These are phyloP conservation scores for Colletotrichum chlorophyti DNA, from an alignment of 2,329 filamentous ascomycete species.

Conservation along the genomic window DNA sequence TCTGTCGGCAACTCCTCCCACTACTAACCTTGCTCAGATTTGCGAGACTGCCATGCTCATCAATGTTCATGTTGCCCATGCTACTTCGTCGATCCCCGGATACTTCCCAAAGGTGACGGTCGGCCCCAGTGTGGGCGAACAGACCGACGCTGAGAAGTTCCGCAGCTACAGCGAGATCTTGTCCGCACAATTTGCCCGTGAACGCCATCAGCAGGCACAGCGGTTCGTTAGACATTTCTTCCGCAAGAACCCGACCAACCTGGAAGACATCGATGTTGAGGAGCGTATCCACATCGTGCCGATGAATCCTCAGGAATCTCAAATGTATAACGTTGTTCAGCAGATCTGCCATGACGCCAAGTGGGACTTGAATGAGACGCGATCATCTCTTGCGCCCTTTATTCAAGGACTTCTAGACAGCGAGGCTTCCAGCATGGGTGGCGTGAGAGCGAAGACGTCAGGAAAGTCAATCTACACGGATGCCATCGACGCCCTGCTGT, in stretches of 20 bases:
- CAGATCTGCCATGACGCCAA: conserved; percentile 36
- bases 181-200: conserved; percentile 40
- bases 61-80: conserved; percentile 46
- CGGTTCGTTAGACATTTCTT: conserved; percentile 40
- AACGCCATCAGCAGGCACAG: conserved; percentile 42
- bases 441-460: neutral
- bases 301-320: conserved; percentile 32
- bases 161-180: conserved; percentile 40
- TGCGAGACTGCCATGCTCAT: conserved; percentile 43
- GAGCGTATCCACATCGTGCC: conserved; percentile 36
- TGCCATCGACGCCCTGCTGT: conserved; percentile 10
- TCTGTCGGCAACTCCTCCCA: conserved; percentile 50
- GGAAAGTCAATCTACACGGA: conserved; percentile 1
- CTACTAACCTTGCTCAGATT: conserved; percentile 42
- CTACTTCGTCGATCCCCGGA: conserved; percentile 38
- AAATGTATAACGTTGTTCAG: conserved; percentile 38
- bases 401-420: neutral
- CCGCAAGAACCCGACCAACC: conserved; percentile 39
- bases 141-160: conserved; percentile 42
- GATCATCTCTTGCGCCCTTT: neutral
- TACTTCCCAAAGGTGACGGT: conserved; percentile 44
- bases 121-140: conserved; percentile 37
- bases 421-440: neutral
- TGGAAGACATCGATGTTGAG: conserved; percentile 29
- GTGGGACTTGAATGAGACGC: conserved; percentile 34